Evolutionary conservation across 2,329 filamentous ascomycete genomes (phyloP), one percentile per base, ranked within the genome.

Genomic region (Rachicladosporium sp.): DNA sequence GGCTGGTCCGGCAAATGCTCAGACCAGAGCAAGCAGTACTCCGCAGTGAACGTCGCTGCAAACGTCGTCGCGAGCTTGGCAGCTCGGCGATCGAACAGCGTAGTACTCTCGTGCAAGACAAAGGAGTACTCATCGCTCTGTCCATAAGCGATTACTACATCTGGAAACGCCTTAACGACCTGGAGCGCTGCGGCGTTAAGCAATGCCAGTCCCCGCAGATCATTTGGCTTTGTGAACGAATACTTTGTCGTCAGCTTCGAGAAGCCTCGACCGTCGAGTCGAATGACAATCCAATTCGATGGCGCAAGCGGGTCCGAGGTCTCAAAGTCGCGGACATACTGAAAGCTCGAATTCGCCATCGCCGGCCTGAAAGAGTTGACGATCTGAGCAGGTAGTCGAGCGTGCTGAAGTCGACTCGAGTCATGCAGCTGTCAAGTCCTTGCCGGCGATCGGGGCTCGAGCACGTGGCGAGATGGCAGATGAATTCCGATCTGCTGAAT

Each of bases 211-310:
- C 88, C 91, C 47, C 84, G 74, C 31, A 72, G 71, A 61, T 98
- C 91, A 62, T 96, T 98, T 31, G 91, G 91, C 63, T 96, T 98
- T 51, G 78, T 71, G 55, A 96, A 96, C 13, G 66, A 66, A 64
- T 96, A 91, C 60, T 55, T 57, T 31, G 52, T 50, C 46, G 50
- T 53, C 35, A 57, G 45, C 47, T 93, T 95, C 54, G 88, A 91
- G 63, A 98, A 98, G 11, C 87, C 88, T 47, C 89, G 74, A 15
- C 91, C 91, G 63, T 98, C 91, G 54, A 98, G 80, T 44, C 91
- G 80, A 41, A 98, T 79, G 12, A 96, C 86, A 41, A 96, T 82
- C 87, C 88, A 98, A 19, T 89, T 96, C 57, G 93, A 93, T 39
- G 80, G 85, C 13, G 96, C 71, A 31, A 98, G 67, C 35, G 65